A percentile compares a stretch with the other conserved stretches of the same genome.
These are phyloP conservation scores for Coemansia sp. DNA, from an alignment of 192 early-diverging fungal species.

Conservation along the genomic window DNA sequence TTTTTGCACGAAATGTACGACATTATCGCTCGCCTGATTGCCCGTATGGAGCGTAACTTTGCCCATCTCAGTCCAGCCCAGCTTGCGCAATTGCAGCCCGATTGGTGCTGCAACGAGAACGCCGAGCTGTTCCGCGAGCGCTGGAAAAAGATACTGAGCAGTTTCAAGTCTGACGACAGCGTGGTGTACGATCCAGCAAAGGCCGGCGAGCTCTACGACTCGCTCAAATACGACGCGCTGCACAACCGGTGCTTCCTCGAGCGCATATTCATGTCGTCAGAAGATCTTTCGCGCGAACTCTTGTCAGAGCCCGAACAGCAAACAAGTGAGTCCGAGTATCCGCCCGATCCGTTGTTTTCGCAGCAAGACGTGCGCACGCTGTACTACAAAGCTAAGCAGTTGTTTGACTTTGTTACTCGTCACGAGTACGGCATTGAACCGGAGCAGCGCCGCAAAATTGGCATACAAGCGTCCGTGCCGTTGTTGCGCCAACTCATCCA, in stretches of 20 bases:
- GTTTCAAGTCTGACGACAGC: constrained; percentile 61
- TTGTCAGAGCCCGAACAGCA: background rate
- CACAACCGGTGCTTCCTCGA: constrained; percentile 90
- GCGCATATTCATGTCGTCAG: constrained; percentile 60
- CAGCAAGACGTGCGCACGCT: constrained; percentile 64
- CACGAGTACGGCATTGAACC: constrained; percentile 91
- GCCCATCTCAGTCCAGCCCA: constrained; percentile 55
- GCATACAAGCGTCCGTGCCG: constrained; percentile 70
- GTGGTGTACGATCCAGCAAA: constrained; percentile 77
- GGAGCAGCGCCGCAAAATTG: constrained; percentile 82
- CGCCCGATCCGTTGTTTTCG: constrained; percentile 48
- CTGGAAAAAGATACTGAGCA: constrained; percentile 95
- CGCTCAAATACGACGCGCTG: constrained; percentile 94
- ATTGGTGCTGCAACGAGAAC: constrained; percentile 91
- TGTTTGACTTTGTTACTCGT: constrained; percentile 93
- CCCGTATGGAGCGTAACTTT: constrained; percentile 80
- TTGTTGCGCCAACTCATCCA: constrained; percentile 77
- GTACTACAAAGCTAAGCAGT: constrained; percentile 75
- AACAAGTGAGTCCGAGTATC: constrained; percentile 27
- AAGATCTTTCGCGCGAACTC: constrained; percentile 19
- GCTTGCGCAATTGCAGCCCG: constrained; percentile 57
- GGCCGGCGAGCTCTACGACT: constrained; percentile 91
- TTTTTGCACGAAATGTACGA: constrained; percentile 71
- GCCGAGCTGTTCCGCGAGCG: constrained; percentile 85
- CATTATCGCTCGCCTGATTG: constrained; percentile 64